phyloP scores from a whole-genome alignment of 177 flowering plant genomes.

The Tripterygium wilfordii region DNA sequence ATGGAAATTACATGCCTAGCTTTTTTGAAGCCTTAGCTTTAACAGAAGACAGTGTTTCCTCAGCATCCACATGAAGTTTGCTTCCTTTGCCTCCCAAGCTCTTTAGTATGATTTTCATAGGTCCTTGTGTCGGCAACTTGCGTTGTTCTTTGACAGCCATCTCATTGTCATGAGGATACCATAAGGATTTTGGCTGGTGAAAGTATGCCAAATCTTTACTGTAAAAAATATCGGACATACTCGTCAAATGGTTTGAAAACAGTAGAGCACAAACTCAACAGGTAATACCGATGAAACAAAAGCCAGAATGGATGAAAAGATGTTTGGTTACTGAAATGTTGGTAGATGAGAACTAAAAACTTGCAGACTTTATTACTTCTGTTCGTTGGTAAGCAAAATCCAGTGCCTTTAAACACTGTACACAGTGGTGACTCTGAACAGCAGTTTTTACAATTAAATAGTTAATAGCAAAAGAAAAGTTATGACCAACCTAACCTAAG shows the following conservation, averaged over 20 bases:
- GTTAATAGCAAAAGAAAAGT: too few relatives aligned
- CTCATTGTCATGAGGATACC: conserved; percentile 97
- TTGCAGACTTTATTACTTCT: too few relatives aligned
- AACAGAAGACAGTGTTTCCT: conserved; percentile 66
- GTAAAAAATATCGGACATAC: conserved; percentile 23
- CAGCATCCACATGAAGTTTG: conserved; percentile 80
- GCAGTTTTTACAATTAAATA: too few relatives aligned
- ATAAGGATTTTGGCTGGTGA: conserved; percentile 88
- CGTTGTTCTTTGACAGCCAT: conserved; percentile 81
- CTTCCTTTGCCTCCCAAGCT: conserved; percentile 96
- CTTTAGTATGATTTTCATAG: conserved; percentile 84
- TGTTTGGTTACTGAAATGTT: too few relatives aligned
- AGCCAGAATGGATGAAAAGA: too few relatives aligned
- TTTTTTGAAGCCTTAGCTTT: conserved; percentile 89
- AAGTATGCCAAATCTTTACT: conserved; percentile 93
- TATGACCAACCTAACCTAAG: too few relatives aligned
- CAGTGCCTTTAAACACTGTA: too few relatives aligned
- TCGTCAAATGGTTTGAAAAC: background rate
- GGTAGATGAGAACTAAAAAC: too few relatives aligned
- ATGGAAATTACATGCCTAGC: conserved; percentile 56
- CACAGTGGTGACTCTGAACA: too few relatives aligned
- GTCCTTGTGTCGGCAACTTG: conserved; percentile 61
- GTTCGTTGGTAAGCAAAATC: too few relatives aligned
- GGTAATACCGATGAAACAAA: too few relatives aligned
- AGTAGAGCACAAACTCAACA: background rate